phyloP scores from a whole-genome alignment of 352 stramenopile genomes.

The Thalassiosira mediterranea region DNA sequence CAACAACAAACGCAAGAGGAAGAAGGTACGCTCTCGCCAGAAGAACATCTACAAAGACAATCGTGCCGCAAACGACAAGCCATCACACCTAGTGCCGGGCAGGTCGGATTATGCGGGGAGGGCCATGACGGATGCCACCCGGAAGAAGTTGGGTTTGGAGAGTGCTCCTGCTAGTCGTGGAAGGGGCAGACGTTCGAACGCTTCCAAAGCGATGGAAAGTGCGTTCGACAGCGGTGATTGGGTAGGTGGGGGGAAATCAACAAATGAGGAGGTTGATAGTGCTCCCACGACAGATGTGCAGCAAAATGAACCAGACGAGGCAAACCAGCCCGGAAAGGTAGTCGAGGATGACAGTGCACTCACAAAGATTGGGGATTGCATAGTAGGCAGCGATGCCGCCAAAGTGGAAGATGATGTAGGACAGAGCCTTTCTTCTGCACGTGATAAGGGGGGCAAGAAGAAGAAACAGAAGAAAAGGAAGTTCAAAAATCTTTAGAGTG shows the following conservation, averaged over 20 bases:
- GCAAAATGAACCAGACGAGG: not conserved
- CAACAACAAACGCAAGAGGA: constrained; percentile 28
- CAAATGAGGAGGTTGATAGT: not conserved
- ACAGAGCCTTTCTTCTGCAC: not conserved
- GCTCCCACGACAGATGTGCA: not conserved
- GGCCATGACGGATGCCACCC: constrained; percentile 72
- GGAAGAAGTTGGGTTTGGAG: constrained; percentile 47
- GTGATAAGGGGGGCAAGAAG: constrained; percentile 8
- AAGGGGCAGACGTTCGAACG: not conserved
- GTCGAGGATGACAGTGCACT: constrained; percentile 10
- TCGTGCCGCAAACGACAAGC: constrained; percentile 62
- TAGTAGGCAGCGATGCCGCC: constrained; percentile 21
- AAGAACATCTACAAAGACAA: constrained; percentile 85
- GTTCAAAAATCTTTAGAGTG: constrained; percentile 40
- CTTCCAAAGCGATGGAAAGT: not conserved
- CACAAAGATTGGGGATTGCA: constrained; percentile 46
- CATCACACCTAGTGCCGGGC: constrained; percentile 65
- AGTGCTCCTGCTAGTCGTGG: not conserved
- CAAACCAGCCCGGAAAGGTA: not conserved
- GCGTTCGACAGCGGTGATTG: constrained; percentile 34
- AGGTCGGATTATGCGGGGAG: constrained; percentile 63
- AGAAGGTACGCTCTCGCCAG: constrained; percentile 77
- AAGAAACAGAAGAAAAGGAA: constrained; percentile 32
- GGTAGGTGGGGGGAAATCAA: constrained; percentile 12
- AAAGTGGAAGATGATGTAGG: no score